Percentiles rank a stretch among this genome's conserved stretches.
phyloP scores from a whole-genome alignment of 768 basidiomycete genomes.

The Pleurotus pulmonarius region DNA sequence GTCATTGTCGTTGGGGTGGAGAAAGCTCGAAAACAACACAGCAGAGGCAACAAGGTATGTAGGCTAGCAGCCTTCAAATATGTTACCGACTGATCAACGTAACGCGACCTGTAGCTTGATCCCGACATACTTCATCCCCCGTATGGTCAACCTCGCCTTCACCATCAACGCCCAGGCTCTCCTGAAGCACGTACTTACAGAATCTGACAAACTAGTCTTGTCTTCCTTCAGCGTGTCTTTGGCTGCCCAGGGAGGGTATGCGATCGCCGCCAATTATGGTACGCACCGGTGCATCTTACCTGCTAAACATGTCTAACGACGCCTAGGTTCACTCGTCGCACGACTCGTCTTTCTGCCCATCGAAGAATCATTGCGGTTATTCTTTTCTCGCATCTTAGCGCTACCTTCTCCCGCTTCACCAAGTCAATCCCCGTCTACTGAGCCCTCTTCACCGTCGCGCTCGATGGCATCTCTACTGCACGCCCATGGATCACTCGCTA shows the following conservation, averaged over 20 bases:
- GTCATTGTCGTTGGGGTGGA: not conserved
- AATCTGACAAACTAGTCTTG: slow-evolving; percentile 90
- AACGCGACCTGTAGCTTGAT: too few species aligned
- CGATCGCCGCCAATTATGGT: slow-evolving; percentile 96
- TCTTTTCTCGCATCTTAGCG: slow-evolving; percentile 69
- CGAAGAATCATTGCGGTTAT: slow-evolving; percentile 88
- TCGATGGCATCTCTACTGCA: slow-evolving; percentile 22
- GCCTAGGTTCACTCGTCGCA: slow-evolving; percentile 82
- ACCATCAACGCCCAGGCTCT: slow-evolving; percentile 88
- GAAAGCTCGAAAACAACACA: not conserved
- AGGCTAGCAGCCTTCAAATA: too few species aligned
- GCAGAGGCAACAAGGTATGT: too few species aligned
- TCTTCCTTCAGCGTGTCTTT: slow-evolving; percentile 74
- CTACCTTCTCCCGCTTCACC: slow-evolving; percentile 11
- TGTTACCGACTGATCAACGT: too few species aligned
- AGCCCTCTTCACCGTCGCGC: slow-evolving; percentile 4
- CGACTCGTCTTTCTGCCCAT: slow-evolving; percentile 93
- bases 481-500: slow-evolving; percentile 49
- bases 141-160: slow-evolving; percentile 58
- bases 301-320: not conserved
- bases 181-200: slow-evolving; percentile 92
- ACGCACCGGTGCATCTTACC: too few species aligned
- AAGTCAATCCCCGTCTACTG: not conserved
- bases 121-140: slow-evolving; percentile 25
- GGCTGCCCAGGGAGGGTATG: slow-evolving; percentile 91